Base-by-base conservation (phyloP, 2,329 filamentous ascomycete species). In the Pyrenophora graminea region DNA sequence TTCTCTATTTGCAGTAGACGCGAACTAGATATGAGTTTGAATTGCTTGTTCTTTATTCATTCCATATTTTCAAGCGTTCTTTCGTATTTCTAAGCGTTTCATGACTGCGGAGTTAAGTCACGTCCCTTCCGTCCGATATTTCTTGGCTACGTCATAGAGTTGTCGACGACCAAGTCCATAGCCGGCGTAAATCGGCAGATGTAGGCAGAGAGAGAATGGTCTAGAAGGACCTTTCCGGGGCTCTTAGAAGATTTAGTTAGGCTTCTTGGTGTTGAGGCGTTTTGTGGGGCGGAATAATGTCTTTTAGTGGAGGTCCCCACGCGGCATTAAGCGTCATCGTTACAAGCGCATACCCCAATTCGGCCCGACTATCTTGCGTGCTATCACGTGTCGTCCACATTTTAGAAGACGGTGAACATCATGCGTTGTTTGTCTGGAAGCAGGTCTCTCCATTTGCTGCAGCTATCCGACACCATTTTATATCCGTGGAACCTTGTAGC, bases 41-140 rank as follows among this genome's bases (percentile, higher is more conserved):
- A 18, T 18, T 19, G 17, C 17, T 6, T 21, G 45, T 18, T 42
- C 38, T 48, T 38, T 42, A 43, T 34, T 34, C 27, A 18, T 6
- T 2, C 33, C 17, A 7, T 41, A 13, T 38, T 13, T 45, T 17
- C 15, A 18, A 41, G 12, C 15, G 2, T 19, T 41, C 19, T 21
- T 27, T 36, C 27, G 39, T 12, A 54, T 54, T 54, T 54, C 51
- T 54, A 51, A 51, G 41, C 51, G 21, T 17, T 38, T 42, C 36
- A 39, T 34, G 17, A 33, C 1, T 39, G 10, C 6, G 13, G 38
- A 19, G 39, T 27, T 15, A 19, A 25, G 18, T 27, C 30, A 39
- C 33, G 40, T 33, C 27, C 15, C 25, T 2, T 5, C 39, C 41
- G 34, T 37, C 43, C 45, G 31, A 23, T n/a, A 41, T 45, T 41